Base-by-base conservation (phyloP, 2,329 filamentous ascomycete species). In the Elsinoe fawcettii region DNA sequence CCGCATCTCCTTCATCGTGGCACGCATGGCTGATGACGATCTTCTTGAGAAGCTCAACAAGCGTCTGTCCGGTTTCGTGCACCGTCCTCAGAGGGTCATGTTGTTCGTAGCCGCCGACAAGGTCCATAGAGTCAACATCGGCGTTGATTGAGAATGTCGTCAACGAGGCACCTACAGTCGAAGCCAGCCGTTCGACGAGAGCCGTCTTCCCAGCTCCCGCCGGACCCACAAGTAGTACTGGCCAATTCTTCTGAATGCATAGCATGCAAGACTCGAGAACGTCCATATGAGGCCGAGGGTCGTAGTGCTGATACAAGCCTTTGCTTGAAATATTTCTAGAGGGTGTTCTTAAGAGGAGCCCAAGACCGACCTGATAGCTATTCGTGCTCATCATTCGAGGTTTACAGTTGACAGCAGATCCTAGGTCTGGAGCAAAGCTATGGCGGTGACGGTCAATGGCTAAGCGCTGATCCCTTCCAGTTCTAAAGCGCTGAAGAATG, bases 21-120 rank as follows among this genome's bases (percentile, higher is more conserved):
- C 9, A 30, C 9, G 5, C 27, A 5, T 5, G 27, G 27, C 27
- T 30, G 5, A 30, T 3, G 4, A 37, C 11, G 3, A 12, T 12
- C 34, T 37, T 37, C 34, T n/a, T 37, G 9, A 37, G 14, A 37
- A 37, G 9, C 14, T 37, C 5, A 37, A 12, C 34, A 14, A 37
- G 27, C 14, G 3, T 74, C 23, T 75, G 70, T 5, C 86, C 67
- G 62, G 82, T 77, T n/a, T 77, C 75, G 56, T 86, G 84, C 3
- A 88, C 76, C 60, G 87, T 82, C 57, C 92, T 81, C 54, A 87
- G 78, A 20, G 88, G 84, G 68, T 99, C 93, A 16, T 89, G 85
- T 71, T 99, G 93, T 70, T 99, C 93, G 67, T 96, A 99, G 0
- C 93, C 93, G 66, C 93, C 93, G 58, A 99, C 89, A 57, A 99